phyloP scores from a whole-genome alignment of 208 protist genomes.

The Acanthamoeba sp. region DNA sequence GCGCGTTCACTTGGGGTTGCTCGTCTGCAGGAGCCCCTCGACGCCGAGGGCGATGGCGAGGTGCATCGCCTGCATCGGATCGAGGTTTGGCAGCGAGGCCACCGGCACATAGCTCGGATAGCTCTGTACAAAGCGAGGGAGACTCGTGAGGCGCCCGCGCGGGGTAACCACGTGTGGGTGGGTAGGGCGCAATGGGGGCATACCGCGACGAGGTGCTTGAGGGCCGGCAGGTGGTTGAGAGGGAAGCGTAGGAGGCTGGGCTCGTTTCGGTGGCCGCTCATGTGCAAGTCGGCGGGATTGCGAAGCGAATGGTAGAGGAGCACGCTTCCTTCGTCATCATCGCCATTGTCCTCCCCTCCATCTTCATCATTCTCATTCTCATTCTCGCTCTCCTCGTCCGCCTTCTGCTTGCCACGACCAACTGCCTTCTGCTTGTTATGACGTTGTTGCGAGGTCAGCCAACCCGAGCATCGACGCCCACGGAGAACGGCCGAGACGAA shows the following conservation, averaged over 20 bases:
- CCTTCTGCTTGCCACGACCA: background rate
- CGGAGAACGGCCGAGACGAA: too few species aligned
- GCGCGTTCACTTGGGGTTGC: background rate
- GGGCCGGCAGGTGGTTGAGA: background rate
- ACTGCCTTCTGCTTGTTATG: background rate
- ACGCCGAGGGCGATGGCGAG: constrained; percentile 15
- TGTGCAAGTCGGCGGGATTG: constrained; percentile 47
- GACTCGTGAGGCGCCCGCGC: background rate
- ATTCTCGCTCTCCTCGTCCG: background rate
- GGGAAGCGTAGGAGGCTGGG: constrained; percentile 52
- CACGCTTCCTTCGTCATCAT: constrained; percentile 57
- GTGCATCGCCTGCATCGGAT: background rate
- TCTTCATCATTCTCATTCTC: background rate
- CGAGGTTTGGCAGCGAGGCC: constrained; percentile 19
- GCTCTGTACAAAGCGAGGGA: background rate
- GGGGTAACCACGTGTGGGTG: too few species aligned
- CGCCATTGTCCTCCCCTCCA: background rate
- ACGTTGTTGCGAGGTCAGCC: too few species aligned
- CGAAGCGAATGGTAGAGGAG: constrained; percentile 25
- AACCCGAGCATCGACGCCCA: too few species aligned
- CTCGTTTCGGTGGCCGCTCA: constrained; percentile 28
- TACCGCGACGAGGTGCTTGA: constrained; percentile 24
- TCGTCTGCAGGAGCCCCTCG: constrained; percentile 29
- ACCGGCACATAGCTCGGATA: constrained; percentile 38
- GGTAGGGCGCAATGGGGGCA: background rate